phyloP scores from a whole-genome alignment of 2,329 filamentous ascomycete species.

The Ploettnerulaceae sp. region DNA sequence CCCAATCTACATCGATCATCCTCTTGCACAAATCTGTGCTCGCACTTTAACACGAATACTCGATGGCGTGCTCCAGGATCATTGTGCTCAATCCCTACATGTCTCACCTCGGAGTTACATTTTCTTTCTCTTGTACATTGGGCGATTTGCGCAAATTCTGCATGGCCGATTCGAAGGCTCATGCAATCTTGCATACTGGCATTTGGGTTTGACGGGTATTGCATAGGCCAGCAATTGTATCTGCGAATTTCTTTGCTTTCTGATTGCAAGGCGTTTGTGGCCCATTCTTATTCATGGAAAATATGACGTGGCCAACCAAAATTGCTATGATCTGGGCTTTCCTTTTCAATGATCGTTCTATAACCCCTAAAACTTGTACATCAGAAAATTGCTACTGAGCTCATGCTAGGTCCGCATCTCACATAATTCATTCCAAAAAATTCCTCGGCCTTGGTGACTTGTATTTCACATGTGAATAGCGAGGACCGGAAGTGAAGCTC shows the following conservation, averaged over 20 bases:
- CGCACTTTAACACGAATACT: background rate
- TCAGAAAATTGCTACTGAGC: background rate
- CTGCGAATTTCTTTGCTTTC: conserved; percentile 18
- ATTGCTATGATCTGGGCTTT: conserved; percentile 19
- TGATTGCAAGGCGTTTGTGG: conserved; percentile 24
- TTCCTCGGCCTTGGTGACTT: too few species aligned
- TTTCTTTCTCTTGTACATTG: conserved; percentile 24
- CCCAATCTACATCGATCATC: background rate
- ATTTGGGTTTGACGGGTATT: conserved; percentile 19
- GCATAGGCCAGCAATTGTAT: conserved; percentile 24
- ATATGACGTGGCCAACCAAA: conserved; percentile 17
- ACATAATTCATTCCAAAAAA: background rate
- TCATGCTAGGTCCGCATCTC: background rate
- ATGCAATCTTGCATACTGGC: conserved; percentile 21
- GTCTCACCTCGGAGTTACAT: background rate
- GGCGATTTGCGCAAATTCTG: conserved; percentile 10
- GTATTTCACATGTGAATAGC: too few species aligned
- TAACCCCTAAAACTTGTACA: conserved; percentile 5
- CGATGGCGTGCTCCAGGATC: background rate
- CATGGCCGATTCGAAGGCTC: conserved; percentile 13
- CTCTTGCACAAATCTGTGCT: background rate
- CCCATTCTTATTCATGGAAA: conserved; percentile 13
- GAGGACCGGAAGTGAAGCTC: too few species aligned
- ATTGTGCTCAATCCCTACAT: too few species aligned
- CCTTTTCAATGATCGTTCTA: conserved; percentile 9